These are phyloP conservation scores for Colletotrichum scovillei DNA, from an alignment of 2,329 filamentous ascomycete genomes.

Conservation along the genomic window DNA sequence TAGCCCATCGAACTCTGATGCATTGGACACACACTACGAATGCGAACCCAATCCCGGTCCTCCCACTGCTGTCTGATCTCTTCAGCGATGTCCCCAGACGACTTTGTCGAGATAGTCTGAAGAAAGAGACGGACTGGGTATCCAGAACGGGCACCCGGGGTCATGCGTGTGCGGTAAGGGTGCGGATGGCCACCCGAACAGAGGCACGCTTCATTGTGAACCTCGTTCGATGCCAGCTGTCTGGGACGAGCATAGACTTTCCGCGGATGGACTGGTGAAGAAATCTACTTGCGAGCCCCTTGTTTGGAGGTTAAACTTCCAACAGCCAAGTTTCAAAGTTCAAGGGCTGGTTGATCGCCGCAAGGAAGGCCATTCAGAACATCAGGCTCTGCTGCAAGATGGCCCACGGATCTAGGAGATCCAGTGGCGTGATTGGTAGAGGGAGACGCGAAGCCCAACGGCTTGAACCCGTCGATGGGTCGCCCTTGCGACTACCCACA, in stretches of 20 bases:
- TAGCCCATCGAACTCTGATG: conserved; percentile 2
- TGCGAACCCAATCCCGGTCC: conserved; percentile 2
- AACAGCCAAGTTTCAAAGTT: conserved; percentile 32
- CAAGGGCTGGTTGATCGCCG: conserved; percentile 18
- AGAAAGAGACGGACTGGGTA: conserved; percentile 16
- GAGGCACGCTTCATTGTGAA: not conserved
- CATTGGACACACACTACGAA: conserved; percentile 14
- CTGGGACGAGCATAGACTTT: conserved; percentile 2
- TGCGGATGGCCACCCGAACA: not conserved
- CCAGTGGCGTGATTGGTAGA: conserved; percentile 2
- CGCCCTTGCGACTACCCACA: conserved; percentile 17
- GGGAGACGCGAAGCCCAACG: not conserved
- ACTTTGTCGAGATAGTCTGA: not conserved
- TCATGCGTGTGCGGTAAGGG: not conserved
- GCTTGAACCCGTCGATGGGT: conserved; percentile 14
- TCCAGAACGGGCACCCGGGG: not conserved
- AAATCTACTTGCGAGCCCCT: conserved; percentile 17
- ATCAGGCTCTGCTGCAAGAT: conserved; percentile 20
- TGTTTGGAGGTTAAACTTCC: conserved; percentile 23
- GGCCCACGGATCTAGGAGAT: not conserved
- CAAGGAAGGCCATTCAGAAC: conserved; percentile 23
- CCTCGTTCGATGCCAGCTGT: conserved; percentile 2
- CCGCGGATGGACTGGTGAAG: not conserved
- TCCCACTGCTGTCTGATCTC: conserved; percentile 30
- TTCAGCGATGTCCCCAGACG: conserved; percentile 24